These are phyloP conservation scores for Amanita brunnescens DNA, from an alignment of 768 basidiomycete species.

Conservation along the genomic window DNA sequence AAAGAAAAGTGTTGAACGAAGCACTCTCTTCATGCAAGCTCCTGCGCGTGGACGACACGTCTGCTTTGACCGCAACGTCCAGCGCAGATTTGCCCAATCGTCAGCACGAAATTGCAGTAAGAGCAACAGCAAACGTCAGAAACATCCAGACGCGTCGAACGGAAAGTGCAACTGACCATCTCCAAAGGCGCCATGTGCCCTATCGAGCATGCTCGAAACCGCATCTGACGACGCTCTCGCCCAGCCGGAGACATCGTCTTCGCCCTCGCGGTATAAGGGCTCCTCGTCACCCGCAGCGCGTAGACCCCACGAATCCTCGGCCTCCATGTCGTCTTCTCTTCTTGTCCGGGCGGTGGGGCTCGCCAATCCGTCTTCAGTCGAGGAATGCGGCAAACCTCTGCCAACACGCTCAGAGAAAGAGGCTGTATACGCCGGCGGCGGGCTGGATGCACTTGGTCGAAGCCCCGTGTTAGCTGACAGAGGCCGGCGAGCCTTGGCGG, in stretches of 20 bases:
- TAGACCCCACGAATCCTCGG: conserved; percentile 2
- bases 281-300: not conserved
- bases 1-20: conserved; percentile 56
- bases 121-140: conserved; percentile 5
- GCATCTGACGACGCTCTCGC: conserved; percentile 59
- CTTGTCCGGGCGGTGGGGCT: not conserved
- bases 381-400: conserved; percentile 5
- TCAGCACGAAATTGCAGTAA: not conserved
- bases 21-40: conserved; percentile 62
- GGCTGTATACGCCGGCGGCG: conserved; percentile 17
- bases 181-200: conserved; percentile 70
- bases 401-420: not conserved
- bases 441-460: conserved; percentile 21
- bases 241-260: conserved; percentile 16
- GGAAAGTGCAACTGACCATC: conserved; percentile 41
- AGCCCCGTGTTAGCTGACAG: conserved; percentile 15
- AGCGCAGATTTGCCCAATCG: conserved; percentile 2
- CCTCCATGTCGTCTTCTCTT: not conserved
- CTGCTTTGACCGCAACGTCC: conserved; percentile 44
- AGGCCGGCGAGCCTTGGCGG: conserved; percentile 54
- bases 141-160: conserved; percentile 3
- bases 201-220: conserved; percentile 56
- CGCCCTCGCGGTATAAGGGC: conserved; percentile 7
- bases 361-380: conserved; percentile 3
- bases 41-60: conserved; percentile 61